phyloP scores from a whole-genome alignment of 208 protist genomes.

The Leishmania tarentolae region DNA sequence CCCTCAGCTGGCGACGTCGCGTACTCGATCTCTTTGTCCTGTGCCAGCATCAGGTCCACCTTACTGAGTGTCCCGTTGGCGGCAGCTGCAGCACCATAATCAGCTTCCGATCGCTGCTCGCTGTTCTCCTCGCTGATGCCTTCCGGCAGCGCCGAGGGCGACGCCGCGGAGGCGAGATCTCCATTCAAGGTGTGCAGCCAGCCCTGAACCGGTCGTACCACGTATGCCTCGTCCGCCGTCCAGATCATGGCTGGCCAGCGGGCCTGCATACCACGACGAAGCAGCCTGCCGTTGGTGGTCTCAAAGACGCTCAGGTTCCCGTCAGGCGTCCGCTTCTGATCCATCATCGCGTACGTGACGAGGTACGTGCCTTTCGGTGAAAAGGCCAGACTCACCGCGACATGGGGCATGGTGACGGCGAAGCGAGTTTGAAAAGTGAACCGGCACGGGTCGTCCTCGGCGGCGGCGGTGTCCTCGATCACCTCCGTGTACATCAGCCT shows the following conservation, averaged over 20 bases:
- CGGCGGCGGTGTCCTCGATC: conserved; percentile 20
- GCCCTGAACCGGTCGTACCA: conserved; percentile 71
- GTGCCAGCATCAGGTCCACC: conserved; percentile 75
- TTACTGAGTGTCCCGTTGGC: conserved; percentile 47
- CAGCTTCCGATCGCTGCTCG: conserved; percentile 1
- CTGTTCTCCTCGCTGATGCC: conserved; percentile 11
- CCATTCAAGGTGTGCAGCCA: conserved; percentile 78
- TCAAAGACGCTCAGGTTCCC: conserved; percentile 81
- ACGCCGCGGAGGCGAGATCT: conserved; percentile 25
- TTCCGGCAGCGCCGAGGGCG: conserved; percentile 7
- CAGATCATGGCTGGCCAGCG: conserved; percentile 85
- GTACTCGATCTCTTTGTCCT: conserved; percentile 83
- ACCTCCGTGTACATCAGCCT: conserved; percentile 75
- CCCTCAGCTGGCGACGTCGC: conserved; percentile 49
- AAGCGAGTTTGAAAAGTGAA: conserved; percentile 55
- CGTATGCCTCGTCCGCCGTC: conserved; percentile 60
- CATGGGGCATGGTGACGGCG: conserved; percentile 61
- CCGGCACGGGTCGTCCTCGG: conserved; percentile 14
- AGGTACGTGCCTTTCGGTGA: conserved; percentile 71
- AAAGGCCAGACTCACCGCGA: conserved; percentile 68
- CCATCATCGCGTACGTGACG: conserved; percentile 81
- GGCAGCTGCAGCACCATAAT: background rate
- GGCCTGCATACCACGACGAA: conserved; percentile 76
- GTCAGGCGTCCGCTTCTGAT: conserved; percentile 71
- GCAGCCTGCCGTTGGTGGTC: conserved; percentile 42